Conservation (phyloP, 2,329 filamentous ascomycete genomes). For the Pestalotiopsis sp. region DNA sequence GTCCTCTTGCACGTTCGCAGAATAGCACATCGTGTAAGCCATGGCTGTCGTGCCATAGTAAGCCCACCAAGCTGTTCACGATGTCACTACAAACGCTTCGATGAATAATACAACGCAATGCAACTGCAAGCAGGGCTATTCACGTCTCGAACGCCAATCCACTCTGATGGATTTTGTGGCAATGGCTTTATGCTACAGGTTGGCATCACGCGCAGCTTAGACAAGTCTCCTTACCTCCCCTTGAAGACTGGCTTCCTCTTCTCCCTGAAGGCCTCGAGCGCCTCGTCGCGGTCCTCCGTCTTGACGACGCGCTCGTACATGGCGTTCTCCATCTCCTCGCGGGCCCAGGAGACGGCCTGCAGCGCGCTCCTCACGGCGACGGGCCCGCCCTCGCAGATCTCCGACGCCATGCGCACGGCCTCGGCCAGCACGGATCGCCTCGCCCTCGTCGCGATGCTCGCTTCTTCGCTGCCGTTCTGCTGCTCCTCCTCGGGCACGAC, state of each 20-base stretch:
- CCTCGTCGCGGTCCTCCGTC: constrained; percentile 87
- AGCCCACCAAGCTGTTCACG: too few species aligned
- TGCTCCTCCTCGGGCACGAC: constrained; percentile 61
- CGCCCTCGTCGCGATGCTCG: constrained; percentile 56
- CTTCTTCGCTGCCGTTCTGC: constrained; percentile 36
- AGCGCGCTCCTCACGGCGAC: constrained; percentile 80
- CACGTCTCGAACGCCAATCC: background rate
- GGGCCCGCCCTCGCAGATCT: constrained; percentile 89
- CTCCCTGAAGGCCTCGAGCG: constrained; percentile 77
- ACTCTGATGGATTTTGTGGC: background rate
- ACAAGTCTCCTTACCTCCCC: constrained; percentile 42
- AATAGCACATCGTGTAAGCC: too few species aligned
- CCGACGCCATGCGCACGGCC: constrained; percentile 75
- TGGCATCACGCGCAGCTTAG: background rate
- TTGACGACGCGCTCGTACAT: constrained; percentile 84
- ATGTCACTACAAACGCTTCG: too few species aligned
- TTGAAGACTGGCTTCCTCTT: constrained; percentile 64
- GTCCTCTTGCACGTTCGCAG: too few species aligned
- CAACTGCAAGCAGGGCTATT: background rate
- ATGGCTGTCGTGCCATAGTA: too few species aligned
- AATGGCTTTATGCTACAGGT: background rate
- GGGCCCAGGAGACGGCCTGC: constrained; percentile 73
- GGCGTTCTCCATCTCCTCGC: constrained; percentile 79
- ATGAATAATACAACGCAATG: too few species aligned
- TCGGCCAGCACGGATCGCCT: constrained; percentile 72